Conservation (phyloP, 2,329 filamentous ascomycete species). For the Exophiala calicioides region DNA sequence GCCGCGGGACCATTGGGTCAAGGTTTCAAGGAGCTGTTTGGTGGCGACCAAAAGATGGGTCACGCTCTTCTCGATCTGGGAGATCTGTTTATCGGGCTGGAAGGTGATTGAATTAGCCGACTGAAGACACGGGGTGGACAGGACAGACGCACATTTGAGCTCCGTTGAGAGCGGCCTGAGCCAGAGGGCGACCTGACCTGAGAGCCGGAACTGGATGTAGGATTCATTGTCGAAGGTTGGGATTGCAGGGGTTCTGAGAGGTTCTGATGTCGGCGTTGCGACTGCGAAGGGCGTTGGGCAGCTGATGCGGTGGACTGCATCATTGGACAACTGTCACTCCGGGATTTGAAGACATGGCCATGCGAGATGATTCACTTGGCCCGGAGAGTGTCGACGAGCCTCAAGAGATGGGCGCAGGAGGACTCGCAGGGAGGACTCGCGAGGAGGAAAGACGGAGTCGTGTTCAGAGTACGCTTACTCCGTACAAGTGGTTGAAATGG, state of each 20-base stretch:
- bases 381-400: not conserved
- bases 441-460: too few relatives aligned
- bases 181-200: slow-evolving; percentile 23
- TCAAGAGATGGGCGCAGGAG: not conserved
- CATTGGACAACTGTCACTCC: slow-evolving; percentile 2
- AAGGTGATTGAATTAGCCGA: slow-evolving; percentile 3
- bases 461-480: too few relatives aligned
- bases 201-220: slow-evolving; percentile 13
- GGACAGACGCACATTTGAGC: slow-evolving; percentile 47
- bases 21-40: slow-evolving; percentile 93
- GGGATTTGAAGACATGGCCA: slow-evolving; percentile 5
- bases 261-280: slow-evolving; percentile 20
- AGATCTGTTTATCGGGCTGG: slow-evolving; percentile 73
- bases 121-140: slow-evolving; percentile 34
- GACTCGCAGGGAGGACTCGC: not conserved
- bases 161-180: slow-evolving; percentile 23
- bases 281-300: slow-evolving; percentile 19
- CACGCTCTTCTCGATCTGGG: slow-evolving; percentile 98
- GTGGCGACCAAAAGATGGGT: slow-evolving; percentile 96
- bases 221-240: slow-evolving; percentile 16
- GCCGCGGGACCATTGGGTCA: slow-evolving; percentile 95
- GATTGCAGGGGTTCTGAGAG: slow-evolving; percentile 14
- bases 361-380: not conserved
- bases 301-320: slow-evolving; percentile 17
- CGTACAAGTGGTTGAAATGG: too few relatives aligned